Evolutionary conservation across 805 yeast genomes (phyloP).

Genomic region (Candida ortonii): DNA sequence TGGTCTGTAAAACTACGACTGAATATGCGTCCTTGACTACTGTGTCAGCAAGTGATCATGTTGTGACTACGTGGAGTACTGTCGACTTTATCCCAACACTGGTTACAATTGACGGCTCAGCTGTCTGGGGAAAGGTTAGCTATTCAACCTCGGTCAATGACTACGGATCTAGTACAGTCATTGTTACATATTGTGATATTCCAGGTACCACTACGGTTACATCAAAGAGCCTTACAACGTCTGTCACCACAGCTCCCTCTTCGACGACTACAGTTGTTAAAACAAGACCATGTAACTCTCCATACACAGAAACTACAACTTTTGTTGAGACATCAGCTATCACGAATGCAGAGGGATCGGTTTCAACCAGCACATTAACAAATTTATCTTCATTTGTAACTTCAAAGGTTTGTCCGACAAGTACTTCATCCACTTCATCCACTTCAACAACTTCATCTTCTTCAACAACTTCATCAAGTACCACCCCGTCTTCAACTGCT

Average conservation of each 20-base stretch:
- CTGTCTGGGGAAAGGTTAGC: slow-evolving; percentile 22
- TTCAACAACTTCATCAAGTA: slow-evolving; percentile 1
- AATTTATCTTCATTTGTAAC: slow-evolving; percentile 7
- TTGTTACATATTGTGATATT: slow-evolving; percentile 27
- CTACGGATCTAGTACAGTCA: slow-evolving; percentile 17
- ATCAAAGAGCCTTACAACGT: slow-evolving; percentile 6
- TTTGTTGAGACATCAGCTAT: slow-evolving; percentile 5
- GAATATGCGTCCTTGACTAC: slow-evolving; percentile 15
- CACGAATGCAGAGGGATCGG: slow-evolving; percentile 7
- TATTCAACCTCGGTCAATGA: slow-evolving; percentile 15
- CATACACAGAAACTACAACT: slow-evolving; percentile 15
- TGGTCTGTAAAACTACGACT: slow-evolving; percentile 21
- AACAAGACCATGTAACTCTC: slow-evolving; percentile 19
- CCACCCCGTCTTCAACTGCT: slow-evolving; percentile 1
- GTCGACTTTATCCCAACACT: slow-evolving; percentile 20
- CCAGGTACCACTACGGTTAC: slow-evolving; percentile 14
- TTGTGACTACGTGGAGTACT: slow-evolving; percentile 10
- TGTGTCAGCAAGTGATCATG: slow-evolving; percentile 8
- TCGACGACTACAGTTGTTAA: slow-evolving; percentile 5
- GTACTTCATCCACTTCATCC: slow-evolving; percentile 1
- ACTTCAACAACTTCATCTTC: slow-evolving; percentile 5
- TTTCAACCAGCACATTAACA: slow-evolving; percentile 4
- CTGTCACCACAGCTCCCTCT: slow-evolving; percentile 10
- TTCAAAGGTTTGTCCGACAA: slow-evolving; percentile 6
- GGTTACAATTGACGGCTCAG: slow-evolving; percentile 17